These are phyloP conservation scores for Trichocomaceae sp. DNA, from an alignment of 2,329 filamentous ascomycete genomes.

Conservation along the genomic window DNA sequence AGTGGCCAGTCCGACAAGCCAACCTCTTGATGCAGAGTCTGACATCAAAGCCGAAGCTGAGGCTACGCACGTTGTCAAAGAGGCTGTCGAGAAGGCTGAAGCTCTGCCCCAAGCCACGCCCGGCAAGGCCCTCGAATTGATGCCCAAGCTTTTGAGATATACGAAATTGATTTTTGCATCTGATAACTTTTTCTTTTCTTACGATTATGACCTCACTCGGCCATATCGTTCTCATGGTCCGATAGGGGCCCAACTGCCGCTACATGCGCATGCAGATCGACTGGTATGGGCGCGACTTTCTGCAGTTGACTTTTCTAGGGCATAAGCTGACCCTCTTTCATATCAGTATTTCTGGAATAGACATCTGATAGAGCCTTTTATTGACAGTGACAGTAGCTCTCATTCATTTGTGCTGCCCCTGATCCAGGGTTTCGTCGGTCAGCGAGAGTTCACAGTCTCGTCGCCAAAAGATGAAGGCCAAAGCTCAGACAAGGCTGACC, in stretches of 20 bases:
- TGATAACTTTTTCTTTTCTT: conserved; percentile 88
- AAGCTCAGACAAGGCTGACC: conserved; percentile 13
- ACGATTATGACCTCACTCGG: conserved; percentile 85
- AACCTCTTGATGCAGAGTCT: background rate
- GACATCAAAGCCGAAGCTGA: conserved; percentile 4
- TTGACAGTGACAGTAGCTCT: conserved; percentile 56
- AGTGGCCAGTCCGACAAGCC: background rate
- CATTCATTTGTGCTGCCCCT: conserved; percentile 69
- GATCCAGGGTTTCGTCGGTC: conserved; percentile 91
- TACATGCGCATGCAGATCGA: conserved; percentile 67
- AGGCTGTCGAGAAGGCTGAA: conserved; percentile 14
- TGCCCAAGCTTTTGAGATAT: conserved; percentile 79
- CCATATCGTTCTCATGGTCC: conserved; percentile 43
- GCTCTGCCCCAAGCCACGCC: conserved; percentile 14
- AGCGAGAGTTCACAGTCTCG: conserved; percentile 70
- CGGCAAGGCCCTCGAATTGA: conserved; percentile 50
- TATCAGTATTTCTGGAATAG: conserved; percentile 82
- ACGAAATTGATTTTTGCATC: conserved; percentile 80
- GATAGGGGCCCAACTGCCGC: conserved; percentile 47
- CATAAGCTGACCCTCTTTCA: conserved; percentile 9
- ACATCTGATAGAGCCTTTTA: conserved; percentile 65
- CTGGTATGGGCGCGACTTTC: conserved; percentile 42
- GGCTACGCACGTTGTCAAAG: conserved; percentile 4
- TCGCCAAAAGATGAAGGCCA: conserved; percentile 10
- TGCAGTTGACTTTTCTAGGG: background rate